Evolutionary conservation across 2,329 filamentous ascomycete species (phyloP).

Genomic region (Rutstroemia sp.): DNA sequence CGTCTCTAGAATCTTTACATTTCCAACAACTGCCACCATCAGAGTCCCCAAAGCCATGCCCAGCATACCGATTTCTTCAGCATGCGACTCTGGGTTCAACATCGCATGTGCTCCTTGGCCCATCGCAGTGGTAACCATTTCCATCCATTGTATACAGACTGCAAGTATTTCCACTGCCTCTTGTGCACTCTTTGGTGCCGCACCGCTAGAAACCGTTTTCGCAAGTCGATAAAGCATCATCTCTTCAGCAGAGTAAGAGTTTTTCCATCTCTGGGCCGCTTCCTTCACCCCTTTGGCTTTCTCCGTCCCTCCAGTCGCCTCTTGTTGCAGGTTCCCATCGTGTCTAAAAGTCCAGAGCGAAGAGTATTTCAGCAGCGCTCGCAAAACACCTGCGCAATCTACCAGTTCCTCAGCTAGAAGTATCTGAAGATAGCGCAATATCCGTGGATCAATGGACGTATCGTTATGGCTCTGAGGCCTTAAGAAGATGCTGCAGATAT

Average conservation of each 20-base stretch:
- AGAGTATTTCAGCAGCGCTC: slow-evolving; percentile 47
- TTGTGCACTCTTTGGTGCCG: slow-evolving; percentile 37
- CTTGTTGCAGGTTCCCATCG: slow-evolving; percentile 5
- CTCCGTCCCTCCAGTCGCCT: slow-evolving; percentile 18
- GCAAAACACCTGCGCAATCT: slow-evolving; percentile 47
- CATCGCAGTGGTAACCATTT: slow-evolving; percentile 42
- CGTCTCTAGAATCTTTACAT: slow-evolving; percentile 44
- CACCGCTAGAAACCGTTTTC: slow-evolving; percentile 35
- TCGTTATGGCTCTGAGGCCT: slow-evolving; percentile 41
- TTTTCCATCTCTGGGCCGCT: slow-evolving; percentile 39
- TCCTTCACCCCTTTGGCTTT: slow-evolving; percentile 7
- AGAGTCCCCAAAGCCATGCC: slow-evolving; percentile 58
- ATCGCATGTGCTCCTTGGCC: slow-evolving; percentile 41
- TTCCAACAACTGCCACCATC: slow-evolving; percentile 54
- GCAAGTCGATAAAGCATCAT: slow-evolving; percentile 28
- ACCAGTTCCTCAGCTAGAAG: slow-evolving; percentile 45
- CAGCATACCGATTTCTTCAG: slow-evolving; percentile 51
- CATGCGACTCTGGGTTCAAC: slow-evolving; percentile 34
- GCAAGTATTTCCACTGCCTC: slow-evolving; percentile 44
- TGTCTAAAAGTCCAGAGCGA: slow-evolving; percentile 17
- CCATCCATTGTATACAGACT: slow-evolving; percentile 51
- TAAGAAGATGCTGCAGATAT: slow-evolving; percentile 52
- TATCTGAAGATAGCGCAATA: slow-evolving; percentile 51
- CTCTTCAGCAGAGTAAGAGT: slow-evolving; percentile 42
- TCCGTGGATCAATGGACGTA: slow-evolving; percentile 47